Evolutionary conservation across 116 monocot species (phyloP).

Genomic region (Posidonia oceanica): DNA sequence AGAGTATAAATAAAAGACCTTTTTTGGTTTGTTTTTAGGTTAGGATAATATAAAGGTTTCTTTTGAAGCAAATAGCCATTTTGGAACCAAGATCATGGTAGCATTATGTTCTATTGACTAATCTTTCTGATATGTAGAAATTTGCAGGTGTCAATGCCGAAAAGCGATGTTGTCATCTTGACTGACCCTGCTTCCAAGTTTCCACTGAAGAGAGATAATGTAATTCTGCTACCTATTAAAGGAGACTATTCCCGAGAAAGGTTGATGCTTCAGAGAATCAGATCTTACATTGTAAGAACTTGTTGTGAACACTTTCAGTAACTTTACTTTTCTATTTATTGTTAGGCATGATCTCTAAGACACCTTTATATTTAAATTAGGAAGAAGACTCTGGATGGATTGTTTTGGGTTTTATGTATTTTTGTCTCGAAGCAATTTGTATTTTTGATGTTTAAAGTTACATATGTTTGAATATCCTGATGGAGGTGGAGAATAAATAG

Average conservation of each 20-base stretch:
- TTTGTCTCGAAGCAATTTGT: not conserved
- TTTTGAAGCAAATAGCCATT: not conserved
- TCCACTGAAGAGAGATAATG: constrained; percentile 32
- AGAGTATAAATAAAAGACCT: not conserved
- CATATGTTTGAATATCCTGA: not conserved
- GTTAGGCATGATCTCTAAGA: not conserved
- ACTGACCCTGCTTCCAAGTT: constrained; percentile 61
- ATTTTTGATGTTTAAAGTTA: not conserved
- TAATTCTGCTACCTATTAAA: constrained; percentile 37
- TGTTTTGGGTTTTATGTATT: too few species aligned
- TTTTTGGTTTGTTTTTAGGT: not conserved
- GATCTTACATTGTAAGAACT: constrained; percentile 76
- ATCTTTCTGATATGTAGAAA: constrained; percentile 66
- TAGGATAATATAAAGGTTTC: not conserved
- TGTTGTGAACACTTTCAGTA: not conserved
- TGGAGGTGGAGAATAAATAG: not conserved
- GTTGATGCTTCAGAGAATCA: constrained; percentile 92
- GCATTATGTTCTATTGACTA: constrained; percentile 4
- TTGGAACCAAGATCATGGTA: not conserved
- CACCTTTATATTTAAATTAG: not conserved
- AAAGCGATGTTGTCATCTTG: constrained; percentile 64
- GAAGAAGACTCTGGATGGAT: not conserved
- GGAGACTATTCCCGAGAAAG: constrained; percentile 83
- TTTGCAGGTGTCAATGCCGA: constrained; percentile 86
- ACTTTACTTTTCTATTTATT: not conserved